Evolutionary conservation across 208 protist genomes (phyloP), one percentile per base, ranked within the genome.

Genomic region (Entamoeba moshkovskii): DNA sequence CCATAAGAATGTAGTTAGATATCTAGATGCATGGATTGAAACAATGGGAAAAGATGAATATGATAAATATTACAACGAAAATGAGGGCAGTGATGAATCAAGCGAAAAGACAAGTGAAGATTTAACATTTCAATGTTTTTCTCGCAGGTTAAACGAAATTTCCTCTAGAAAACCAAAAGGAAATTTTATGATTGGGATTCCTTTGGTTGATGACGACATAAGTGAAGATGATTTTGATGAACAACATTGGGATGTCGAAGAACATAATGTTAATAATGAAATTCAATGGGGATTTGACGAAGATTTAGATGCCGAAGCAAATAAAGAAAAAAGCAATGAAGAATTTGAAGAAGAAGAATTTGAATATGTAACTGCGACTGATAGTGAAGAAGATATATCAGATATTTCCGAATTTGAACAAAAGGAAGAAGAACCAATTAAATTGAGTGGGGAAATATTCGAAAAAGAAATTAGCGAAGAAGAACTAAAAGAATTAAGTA

Each of bases 261-360:
- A 85, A 42, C 6, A 29, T 85, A 38, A 6, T 85, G 59, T 33
- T 85, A 29, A 29, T 85, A 38, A 33, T 85, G 59, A 85, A 13
- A 85, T 85, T 42, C 59, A 85, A 85, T 85, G 59, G 59, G 59
- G 59, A 38, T 85, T 85, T 85, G 59, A 85, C n/a, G 59, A 85
- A 85, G 59, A 85, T 85, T 85, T 85, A 0, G 59, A 85, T 18
- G 49, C 13, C 18, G n/a, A n/a, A n/a, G n/a, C n/a, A n/a, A n/a
- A n/a, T n/a, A n/a, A n/a, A n/a, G n/a, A n/a, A n/a, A n/a, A 16
- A 49, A 49, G 47, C 18, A 49, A 49, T 85, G 59, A 85, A 38
- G n/a, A 85, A 38, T n/a, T n/a, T n/a, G 18, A 29, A 85, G 59
- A 2, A 33, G n/a, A 42, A n/a, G 59, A 85, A 0, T 29, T n/a